Percentiles rank a stretch among this genome's conserved stretches.
phyloP scores from a whole-genome alignment of 768 basidiomycete species.

The Cystobasidium ongulense region DNA sequence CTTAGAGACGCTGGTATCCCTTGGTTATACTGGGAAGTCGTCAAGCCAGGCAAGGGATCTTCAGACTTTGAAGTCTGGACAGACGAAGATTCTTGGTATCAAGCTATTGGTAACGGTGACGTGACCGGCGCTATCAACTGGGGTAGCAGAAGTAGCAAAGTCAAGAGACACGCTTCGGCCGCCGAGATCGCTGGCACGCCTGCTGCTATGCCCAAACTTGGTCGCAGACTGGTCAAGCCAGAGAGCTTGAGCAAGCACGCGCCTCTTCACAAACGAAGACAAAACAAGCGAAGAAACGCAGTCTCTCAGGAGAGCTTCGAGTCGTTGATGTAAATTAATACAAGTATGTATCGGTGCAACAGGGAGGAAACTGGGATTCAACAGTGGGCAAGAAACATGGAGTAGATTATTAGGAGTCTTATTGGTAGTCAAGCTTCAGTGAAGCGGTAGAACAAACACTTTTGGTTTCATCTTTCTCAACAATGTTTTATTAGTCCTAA shows the following conservation, averaged over 20 bases:
- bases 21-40: slow-evolving; percentile 41
- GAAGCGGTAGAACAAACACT: not conserved
- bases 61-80: slow-evolving; percentile 40
- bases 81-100: slow-evolving; percentile 17
- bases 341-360: not conserved
- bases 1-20: slow-evolving; percentile 36
- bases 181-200: not conserved
- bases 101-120: slow-evolving; percentile 17
- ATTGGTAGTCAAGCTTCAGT: not conserved
- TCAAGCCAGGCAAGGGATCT: slow-evolving; percentile 36
- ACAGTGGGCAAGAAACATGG: not conserved
- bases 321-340: not conserved
- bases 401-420: not conserved
- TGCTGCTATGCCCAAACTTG: not conserved
- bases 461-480: too few species aligned
- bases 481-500: not conserved
- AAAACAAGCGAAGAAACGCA: not conserved
- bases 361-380: not conserved
- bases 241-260: not conserved
- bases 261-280: not conserved
- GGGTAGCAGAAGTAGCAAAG: slow-evolving; percentile 1
- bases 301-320: not conserved
- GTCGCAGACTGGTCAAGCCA: not conserved
- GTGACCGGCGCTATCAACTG: slow-evolving; percentile 28
- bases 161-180: not conserved